phyloP scores from a whole-genome alignment of 345 rosid genomes.

The Syzygium aqueum region DNA sequence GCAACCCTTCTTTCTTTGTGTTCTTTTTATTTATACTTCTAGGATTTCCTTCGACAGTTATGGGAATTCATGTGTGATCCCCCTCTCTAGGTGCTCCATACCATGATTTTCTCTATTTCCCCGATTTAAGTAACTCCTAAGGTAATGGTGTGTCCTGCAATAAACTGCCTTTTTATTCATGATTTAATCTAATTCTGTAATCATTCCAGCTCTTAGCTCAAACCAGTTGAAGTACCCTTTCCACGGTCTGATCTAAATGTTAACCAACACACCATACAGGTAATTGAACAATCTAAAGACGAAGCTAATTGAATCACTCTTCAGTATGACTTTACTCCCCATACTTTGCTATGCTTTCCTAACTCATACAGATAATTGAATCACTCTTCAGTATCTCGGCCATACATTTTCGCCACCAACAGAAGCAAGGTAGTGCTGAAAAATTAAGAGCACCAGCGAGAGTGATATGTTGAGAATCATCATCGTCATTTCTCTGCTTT shows the following conservation, averaged over 20 bases:
- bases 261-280: background rate
- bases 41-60: background rate
- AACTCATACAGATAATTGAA: accelerated
- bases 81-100: background rate
- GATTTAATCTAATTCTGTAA: background rate
- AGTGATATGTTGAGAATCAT: background rate
- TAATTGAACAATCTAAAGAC: accelerated
- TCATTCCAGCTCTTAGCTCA: accelerated
- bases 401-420: background rate
- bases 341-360: background rate
- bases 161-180: too few species aligned
- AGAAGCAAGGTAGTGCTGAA: accelerated
- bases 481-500: background rate
- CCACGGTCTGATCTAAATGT: background rate
- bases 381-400: background rate
- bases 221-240: background rate
- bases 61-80: background rate
- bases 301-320: background rate
- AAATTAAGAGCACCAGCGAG: background rate
- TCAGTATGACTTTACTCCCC: background rate
- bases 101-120: background rate
- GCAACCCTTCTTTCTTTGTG: background rate
- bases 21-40: background rate
- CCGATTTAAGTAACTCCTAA: background rate
- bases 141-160: background rate